phyloP scores from a whole-genome alignment of 129 eudicot genomes.

The sunflower (Helianthus annuus) region HanXRQr2.0-SUNRISE NC_035443.2:165532865-165533364 shows the following conservation, averaged over 20 bases:
- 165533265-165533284: conserved; percentile 43
- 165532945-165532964: conserved; percentile 52
- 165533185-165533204: conserved; percentile 44
- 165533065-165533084: conserved; percentile 51
- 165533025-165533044: conserved; percentile 58
- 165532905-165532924: conserved; percentile 16
- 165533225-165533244: conserved; percentile 61
- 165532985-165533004: conserved; percentile 67
- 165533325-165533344: too few species aligned
- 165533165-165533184: conserved; percentile 34
- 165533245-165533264: conserved; percentile 51
- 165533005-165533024: conserved; percentile 65
- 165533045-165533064: conserved; percentile 57
- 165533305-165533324: too few species aligned
- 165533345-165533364: too few species aligned
- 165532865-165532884: conserved; percentile 48
- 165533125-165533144: conserved; percentile 63
- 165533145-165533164: conserved; percentile 51
- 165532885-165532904: conserved; percentile 23
- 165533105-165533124: conserved; percentile 51
- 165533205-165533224: conserved; percentile 49
- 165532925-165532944: conserved; percentile 54
- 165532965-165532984: conserved; percentile 56
- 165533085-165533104: conserved; percentile 54
- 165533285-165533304: too few species aligned